phyloP scores from a whole-genome alignment of 306 rosid genomes.

The Clitoria ternatea region DNA sequence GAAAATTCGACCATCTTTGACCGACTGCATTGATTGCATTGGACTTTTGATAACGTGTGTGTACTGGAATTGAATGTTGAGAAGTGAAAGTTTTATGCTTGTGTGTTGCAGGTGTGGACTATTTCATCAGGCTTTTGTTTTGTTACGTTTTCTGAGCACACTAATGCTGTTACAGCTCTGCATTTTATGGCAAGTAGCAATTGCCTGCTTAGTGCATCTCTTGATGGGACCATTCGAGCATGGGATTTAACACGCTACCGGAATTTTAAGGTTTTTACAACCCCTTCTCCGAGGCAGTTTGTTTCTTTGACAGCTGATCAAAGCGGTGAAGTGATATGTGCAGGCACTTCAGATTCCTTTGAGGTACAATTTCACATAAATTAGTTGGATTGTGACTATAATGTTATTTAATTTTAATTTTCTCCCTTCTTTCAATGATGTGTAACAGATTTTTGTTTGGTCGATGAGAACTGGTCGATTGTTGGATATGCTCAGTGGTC shows the following conservation, averaged over 20 bases:
- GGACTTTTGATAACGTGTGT: neutral
- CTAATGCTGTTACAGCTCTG: conserved; percentile 86
- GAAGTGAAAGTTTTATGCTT: conserved; percentile 12
- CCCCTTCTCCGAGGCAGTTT: conserved; percentile 80
- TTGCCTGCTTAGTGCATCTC: conserved; percentile 85
- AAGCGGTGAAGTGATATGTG: conserved; percentile 96
- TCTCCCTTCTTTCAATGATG: conserved; percentile 12
- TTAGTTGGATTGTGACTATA: conserved; percentile 10
- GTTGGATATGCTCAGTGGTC: conserved; percentile 87
- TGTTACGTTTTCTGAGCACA: conserved; percentile 87
- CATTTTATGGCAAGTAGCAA: conserved; percentile 78
- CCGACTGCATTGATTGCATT: conserved; percentile 20
- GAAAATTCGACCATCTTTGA: neutral
- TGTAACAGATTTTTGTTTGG: conserved; percentile 85
- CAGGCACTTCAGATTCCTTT: conserved; percentile 90
- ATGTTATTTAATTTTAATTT: neutral
- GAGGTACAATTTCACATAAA: conserved; percentile 51
- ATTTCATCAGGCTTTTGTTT: conserved; percentile 82
- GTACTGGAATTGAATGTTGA: neutral
- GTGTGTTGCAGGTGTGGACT: conserved; percentile 77
- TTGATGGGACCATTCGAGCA: conserved; percentile 94
- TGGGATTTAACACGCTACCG: conserved; percentile 92
- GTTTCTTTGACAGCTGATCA: conserved; percentile 86
- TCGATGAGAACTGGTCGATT: conserved; percentile 83
- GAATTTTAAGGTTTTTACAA: conserved; percentile 73